Conservation (phyloP, 2,329 filamentous ascomycete species). For the Zymoseptoria crescenta region DNA sequence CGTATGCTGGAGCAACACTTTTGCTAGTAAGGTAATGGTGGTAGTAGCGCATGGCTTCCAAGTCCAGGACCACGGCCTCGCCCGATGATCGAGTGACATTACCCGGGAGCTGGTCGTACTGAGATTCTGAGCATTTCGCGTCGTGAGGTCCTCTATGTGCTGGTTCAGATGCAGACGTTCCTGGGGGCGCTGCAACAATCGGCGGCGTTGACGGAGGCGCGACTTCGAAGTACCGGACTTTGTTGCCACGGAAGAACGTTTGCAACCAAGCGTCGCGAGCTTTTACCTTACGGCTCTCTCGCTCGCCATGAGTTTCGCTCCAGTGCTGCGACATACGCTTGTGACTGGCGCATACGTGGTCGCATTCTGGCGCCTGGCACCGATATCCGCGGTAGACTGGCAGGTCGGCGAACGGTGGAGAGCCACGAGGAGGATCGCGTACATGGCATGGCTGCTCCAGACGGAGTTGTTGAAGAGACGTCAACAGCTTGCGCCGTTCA, state of each 20-base stretch:
- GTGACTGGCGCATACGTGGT: constrained; percentile 12
- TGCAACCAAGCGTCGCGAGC: constrained; percentile 12
- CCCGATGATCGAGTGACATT: neutral
- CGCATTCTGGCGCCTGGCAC: constrained; percentile 5
- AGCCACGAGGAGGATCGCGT: neutral
- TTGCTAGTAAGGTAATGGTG: constrained; percentile 2
- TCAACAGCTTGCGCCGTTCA: constrained; percentile 9
- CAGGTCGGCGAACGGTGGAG: constrained; percentile 7
- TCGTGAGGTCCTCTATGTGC: neutral
- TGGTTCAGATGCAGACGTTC: neutral
- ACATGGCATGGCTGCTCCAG: constrained; percentile 5
- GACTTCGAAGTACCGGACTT: constrained; percentile 17
- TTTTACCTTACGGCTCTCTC: constrained; percentile 10
- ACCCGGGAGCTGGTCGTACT: neutral
- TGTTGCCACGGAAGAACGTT: constrained; percentile 17
- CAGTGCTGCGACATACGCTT: constrained; percentile 16
- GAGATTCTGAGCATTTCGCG: neutral
- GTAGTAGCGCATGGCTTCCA: constrained; percentile 9
- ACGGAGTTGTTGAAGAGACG: constrained; percentile 7
- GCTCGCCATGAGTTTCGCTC: constrained; percentile 13
- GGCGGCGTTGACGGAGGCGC: constrained; percentile 14
- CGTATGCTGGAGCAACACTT: constrained; percentile 3
- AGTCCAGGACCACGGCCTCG: constrained; percentile 1
- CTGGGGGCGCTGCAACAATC: neutral
- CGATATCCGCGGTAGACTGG: constrained; percentile 8